Evolutionary conservation across 495 filamentous ascomycete species (phyloP).

Genomic region (Xanthoparmelia taractica): DNA sequence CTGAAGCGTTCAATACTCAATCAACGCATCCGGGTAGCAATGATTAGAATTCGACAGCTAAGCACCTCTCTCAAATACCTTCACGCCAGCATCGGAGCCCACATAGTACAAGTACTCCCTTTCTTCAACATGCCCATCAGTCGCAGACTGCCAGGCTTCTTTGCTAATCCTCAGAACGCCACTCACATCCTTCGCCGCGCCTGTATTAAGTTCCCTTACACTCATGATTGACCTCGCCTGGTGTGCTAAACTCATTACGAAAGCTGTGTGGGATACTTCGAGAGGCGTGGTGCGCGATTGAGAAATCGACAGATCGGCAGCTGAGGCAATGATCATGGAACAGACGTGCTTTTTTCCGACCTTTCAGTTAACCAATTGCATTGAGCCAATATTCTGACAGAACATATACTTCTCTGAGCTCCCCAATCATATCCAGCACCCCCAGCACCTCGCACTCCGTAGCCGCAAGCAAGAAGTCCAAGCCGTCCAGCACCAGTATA

Average conservation of each 20-base stretch:
- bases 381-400: not conserved
- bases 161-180: slow-evolving; percentile 73
- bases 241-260: slow-evolving; percentile 65
- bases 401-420: slow-evolving; percentile 45
- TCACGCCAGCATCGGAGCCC: slow-evolving; percentile 65
- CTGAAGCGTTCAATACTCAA: not conserved
- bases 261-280: slow-evolving; percentile 60
- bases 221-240: slow-evolving; percentile 61
- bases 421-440: slow-evolving; percentile 39
- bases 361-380: not conserved
- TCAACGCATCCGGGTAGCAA: not conserved
- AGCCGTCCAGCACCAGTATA: slow-evolving; percentile 47
- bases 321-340: slow-evolving; percentile 56
- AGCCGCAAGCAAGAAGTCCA: slow-evolving; percentile 49
- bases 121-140: slow-evolving; percentile 40
- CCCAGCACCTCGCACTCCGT: slow-evolving; percentile 30
- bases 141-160: slow-evolving; percentile 38
- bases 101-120: slow-evolving; percentile 78
- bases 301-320: slow-evolving; percentile 64
- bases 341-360: slow-evolving; percentile 37
- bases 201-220: slow-evolving; percentile 69
- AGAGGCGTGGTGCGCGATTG: slow-evolving; percentile 47
- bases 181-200: slow-evolving; percentile 81
- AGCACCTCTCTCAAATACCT: slow-evolving; percentile 68
- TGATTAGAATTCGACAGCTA: not conserved